Evolutionary conservation across 441 rosid species (phyloP), one percentile per base, ranked within the genome.

Genomic region (Adansonia madagascariensis): DNA sequence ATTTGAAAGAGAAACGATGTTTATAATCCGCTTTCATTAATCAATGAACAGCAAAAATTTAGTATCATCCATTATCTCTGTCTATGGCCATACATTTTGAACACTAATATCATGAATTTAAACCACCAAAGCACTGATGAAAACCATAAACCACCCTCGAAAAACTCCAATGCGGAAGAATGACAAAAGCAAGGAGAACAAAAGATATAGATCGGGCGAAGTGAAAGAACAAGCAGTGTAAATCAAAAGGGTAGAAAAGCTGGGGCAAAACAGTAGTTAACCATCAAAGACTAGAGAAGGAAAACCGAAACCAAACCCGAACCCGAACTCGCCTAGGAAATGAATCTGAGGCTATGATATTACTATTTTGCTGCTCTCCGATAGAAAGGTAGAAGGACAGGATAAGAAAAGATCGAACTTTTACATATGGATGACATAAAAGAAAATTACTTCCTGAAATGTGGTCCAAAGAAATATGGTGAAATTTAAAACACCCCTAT

Each of bases 391-490:
- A 41, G 11, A 68, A 22, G 15, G 18, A 47, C 41, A 68, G 6
- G 41, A 22, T 47, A 11, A 47, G 56, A 11, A 6, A 20, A 20
- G 15, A 22, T 46, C 6, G 11, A 68, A 27, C 59, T 69, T 35
- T 50, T 49, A 49, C 22, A 24, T 27, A 14, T 69, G 73, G 73
- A 24, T 69, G 73, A 69, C 20, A 49, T 62, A 12, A 49, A 49
- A 68, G 49, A 79, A 77, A 35, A 63, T 60, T 47, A 81, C 46
- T 75, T 75, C 44, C 52, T 55, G 73, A 63, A 70, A 71, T 69
- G 79, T 78, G 82, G 75, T 76, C 76, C 81, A 75, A 68, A 41
- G 24, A 66, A 66, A 18, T 9, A 66, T 66, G 71, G 68, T 41
- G 52, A 65, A 77, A 69, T 62, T 50, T 61, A 64, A 73, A 78